Evolutionary conservation across 805 yeast species (phyloP), one percentile per base, ranked within the genome.

Genomic region (Wickerhamomyces strasburgensis): DNA sequence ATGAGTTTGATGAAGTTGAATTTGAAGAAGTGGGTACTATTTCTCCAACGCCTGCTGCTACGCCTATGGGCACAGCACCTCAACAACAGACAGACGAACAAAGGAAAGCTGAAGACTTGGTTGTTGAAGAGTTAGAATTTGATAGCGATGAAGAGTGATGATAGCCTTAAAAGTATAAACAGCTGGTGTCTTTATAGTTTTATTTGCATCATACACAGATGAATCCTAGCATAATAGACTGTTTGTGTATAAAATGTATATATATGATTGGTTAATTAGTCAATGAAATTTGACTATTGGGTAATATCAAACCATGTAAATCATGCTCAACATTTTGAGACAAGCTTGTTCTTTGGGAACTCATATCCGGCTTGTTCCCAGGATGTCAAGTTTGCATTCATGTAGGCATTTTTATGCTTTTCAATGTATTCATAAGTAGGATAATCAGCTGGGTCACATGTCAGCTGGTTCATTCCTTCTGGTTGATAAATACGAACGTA

Each of bases 1-100:
- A 81, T 39, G 68, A 3, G 69, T 84, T 35, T 94, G 96, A 14
- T 59, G 71, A 35, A 75, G 73, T 57, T 28, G 78, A 77, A 7
- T 80, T 90, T 6, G 57, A 52, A 17, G 59, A 56, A 11, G 53
- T 56, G 11, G 63, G 56, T n/a, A 14, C 21, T 14, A 8, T 32
- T 27, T 9, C 24, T 15, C 25, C 24, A 13, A 32, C 31, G 1
- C 9, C 32, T 14, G 35, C 33, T 11, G n/a, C n/a, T n/a, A n/a
- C n/a, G n/a, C n/a, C n/a, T n/a, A n/a, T n/a, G n/a, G n/a, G n/a
- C n/a, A n/a, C n/a, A n/a, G n/a, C n/a, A n/a, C n/a, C n/a, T n/a
- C n/a, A n/a, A n/a, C n/a, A n/a, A n/a, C 25, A 32, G 26, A 26
- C 31, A 7, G 27, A 19, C 10, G 18, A 29, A 26, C 34, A 25